These are phyloP conservation scores for Leccinum ochraceum DNA, from an alignment of 768 basidiomycete species.

Conservation along the genomic window DNA sequence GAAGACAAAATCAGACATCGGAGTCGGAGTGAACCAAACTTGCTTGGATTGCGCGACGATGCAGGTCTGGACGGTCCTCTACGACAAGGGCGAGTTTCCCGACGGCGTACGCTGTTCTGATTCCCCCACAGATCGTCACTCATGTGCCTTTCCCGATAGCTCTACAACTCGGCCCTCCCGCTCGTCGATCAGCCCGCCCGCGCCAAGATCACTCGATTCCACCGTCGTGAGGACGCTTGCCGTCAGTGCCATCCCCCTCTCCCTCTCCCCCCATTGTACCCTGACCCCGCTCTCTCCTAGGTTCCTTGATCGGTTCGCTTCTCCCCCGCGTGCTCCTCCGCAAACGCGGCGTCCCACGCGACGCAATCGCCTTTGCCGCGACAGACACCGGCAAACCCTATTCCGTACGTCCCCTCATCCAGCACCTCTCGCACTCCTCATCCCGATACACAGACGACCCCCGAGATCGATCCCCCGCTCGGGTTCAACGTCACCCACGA, in stretches of 20 bases:
- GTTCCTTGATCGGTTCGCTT: constrained; percentile 75
- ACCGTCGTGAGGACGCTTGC: constrained; percentile 73
- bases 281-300: constrained; percentile 37
- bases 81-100: constrained; percentile 37
- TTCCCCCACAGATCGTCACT: constrained; percentile 4
- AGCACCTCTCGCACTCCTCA: background rate
- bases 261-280: background rate
- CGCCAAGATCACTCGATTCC: constrained; percentile 62
- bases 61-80: constrained; percentile 44
- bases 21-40: constrained; percentile 20
- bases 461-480: constrained; percentile 51
- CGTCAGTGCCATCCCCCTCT: constrained; percentile 49
- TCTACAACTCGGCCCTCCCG: constrained; percentile 60
- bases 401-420: constrained; percentile 47
- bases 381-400: constrained; percentile 78
- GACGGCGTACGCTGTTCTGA: constrained; percentile 34
- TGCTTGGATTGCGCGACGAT: constrained; percentile 29
- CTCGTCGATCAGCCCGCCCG: constrained; percentile 59
- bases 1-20: constrained; percentile 51
- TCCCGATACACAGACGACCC: constrained; percentile 42
- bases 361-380: constrained; percentile 50
- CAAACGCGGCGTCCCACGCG: constrained; percentile 52
- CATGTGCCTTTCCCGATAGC: constrained; percentile 36
- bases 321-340: constrained; percentile 65
- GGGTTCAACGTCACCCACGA: constrained; percentile 86